A percentile compares a stretch with the other conserved stretches of the same genome.
Evolutionary conservation across 352 stramenopile species (phyloP).

Genomic region (Globisporangium paddicum): DNA sequence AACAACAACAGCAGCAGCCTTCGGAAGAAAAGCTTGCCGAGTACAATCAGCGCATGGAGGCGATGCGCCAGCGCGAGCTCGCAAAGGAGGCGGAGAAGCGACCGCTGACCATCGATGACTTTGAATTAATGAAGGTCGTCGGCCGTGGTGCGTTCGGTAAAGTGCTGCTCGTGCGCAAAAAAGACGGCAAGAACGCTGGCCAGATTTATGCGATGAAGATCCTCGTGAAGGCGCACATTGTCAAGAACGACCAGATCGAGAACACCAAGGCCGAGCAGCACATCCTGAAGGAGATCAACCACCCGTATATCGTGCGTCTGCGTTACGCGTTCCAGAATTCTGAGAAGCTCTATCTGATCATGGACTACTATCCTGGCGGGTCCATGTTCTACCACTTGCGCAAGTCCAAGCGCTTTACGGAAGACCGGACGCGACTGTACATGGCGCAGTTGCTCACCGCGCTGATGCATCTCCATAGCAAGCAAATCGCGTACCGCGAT

Average conservation of each 20-base stretch:
- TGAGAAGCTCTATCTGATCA: slow-evolving; percentile 95
- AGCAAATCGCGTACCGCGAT: slow-evolving; percentile 88
- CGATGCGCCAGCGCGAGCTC: slow-evolving; percentile 73
- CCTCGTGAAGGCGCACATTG: slow-evolving; percentile 90
- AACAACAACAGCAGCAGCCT: slow-evolving; percentile 12
- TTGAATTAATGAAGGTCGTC: slow-evolving; percentile 94
- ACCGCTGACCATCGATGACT: slow-evolving; percentile 89
- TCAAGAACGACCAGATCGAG: slow-evolving; percentile 93
- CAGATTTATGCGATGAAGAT: slow-evolving; percentile 95
- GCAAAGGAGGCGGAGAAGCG: slow-evolving; percentile 63
- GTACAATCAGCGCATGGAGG: slow-evolving; percentile 63
- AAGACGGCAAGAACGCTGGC: slow-evolving; percentile 78
- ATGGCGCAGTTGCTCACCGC: slow-evolving; percentile 86
- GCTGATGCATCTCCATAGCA: slow-evolving; percentile 86
- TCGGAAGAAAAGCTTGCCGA: slow-evolving; percentile 63
- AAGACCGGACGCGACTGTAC: slow-evolving; percentile 82
- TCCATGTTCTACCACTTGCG: slow-evolving; percentile 89
- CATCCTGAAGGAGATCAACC: slow-evolving; percentile 88
- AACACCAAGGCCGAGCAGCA: slow-evolving; percentile 89
- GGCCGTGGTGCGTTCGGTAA: slow-evolving; percentile 95
- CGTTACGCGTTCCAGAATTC: slow-evolving; percentile 87
- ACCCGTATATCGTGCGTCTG: slow-evolving; percentile 83
- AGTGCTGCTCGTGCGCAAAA: slow-evolving; percentile 93
- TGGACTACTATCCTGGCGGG: slow-evolving; percentile 93
- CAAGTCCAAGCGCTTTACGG: slow-evolving; percentile 84